phyloP scores from a whole-genome alignment of 2,329 filamentous ascomycete genomes.

The Diaporthe ampelina region DNA sequence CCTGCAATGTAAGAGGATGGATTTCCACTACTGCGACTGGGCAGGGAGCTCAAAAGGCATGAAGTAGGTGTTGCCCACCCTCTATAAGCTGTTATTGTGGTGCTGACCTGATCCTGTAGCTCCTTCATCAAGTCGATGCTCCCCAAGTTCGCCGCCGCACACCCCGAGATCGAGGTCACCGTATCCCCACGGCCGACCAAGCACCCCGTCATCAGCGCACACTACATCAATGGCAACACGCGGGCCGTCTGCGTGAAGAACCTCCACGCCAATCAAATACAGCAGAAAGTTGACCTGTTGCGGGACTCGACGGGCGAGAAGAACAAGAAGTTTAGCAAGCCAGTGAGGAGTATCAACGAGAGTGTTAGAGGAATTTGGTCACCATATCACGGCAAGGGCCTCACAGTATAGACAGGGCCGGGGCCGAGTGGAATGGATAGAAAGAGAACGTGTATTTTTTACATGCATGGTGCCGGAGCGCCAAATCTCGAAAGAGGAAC shows the following conservation, averaged over 20 bases:
- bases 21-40: constrained; percentile 98
- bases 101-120: constrained; percentile 59
- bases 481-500: neutral
- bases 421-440: neutral
- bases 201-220: constrained; percentile 89
- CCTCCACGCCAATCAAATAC: constrained; percentile 82
- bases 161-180: constrained; percentile 92
- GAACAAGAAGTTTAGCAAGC: constrained; percentile 73
- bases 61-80: constrained; percentile 73
- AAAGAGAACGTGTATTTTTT: neutral
- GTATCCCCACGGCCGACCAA: constrained; percentile 91
- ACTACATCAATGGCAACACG: constrained; percentile 91
- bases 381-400: constrained; percentile 75
- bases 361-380: constrained; percentile 80
- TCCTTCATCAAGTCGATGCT: constrained; percentile 85
- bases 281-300: constrained; percentile 82
- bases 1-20: constrained; percentile 94
- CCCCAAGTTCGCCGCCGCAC: constrained; percentile 80
- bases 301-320: constrained; percentile 83
- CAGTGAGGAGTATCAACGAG: constrained; percentile 73
- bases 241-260: constrained; percentile 93
- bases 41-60: constrained; percentile 94
- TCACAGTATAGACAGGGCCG: constrained; percentile 60
- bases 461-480: constrained; percentile 1
- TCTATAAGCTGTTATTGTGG: neutral